Conservation (phyloP, 2,329 filamentous ascomycete genomes). For the Geoglossum cookeanum region DNA sequence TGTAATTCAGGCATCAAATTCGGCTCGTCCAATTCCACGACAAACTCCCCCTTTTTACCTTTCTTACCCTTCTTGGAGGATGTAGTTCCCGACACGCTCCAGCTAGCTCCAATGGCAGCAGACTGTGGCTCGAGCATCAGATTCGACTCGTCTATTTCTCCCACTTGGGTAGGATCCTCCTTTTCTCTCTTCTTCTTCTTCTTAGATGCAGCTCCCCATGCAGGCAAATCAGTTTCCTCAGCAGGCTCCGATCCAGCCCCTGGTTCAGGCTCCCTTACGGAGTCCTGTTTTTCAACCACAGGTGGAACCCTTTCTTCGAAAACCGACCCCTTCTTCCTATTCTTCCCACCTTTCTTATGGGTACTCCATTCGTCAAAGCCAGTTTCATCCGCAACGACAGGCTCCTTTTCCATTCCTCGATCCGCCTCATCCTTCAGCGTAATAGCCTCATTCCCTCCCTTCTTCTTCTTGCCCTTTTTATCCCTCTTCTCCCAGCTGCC, state of each 20-base stretch:
- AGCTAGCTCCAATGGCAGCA: neutral
- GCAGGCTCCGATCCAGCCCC: slow-evolving; percentile 1
- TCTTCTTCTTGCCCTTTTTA: slow-evolving; percentile 17
- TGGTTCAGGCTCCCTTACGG: slow-evolving; percentile 8
- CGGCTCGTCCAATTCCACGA: neutral
- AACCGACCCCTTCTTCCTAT: neutral
- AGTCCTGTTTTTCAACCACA: too few species aligned
- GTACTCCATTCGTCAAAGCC: neutral
- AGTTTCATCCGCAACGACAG: neutral
- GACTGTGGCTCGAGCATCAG: neutral
- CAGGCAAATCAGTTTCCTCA: slow-evolving; percentile 7
- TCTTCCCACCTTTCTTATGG: neutral
- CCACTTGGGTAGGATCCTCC: slow-evolving; percentile 4
- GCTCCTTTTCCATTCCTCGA: neutral
- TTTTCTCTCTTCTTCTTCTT: neutral
- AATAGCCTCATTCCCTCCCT: slow-evolving; percentile 1
- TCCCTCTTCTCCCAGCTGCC: slow-evolving; percentile 16
- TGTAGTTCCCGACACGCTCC: neutral
- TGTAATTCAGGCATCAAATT: neutral
- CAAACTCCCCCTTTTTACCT: neutral
- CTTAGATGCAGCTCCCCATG: neutral
- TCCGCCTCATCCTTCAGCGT: neutral
- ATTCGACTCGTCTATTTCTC: neutral
- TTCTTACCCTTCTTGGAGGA: neutral
- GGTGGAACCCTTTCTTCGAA: neutral